Evolutionary conservation across 805 yeast genomes (phyloP), one percentile per base, ranked within the genome.

Genomic region (Sugiyamaella valdiviana): DNA sequence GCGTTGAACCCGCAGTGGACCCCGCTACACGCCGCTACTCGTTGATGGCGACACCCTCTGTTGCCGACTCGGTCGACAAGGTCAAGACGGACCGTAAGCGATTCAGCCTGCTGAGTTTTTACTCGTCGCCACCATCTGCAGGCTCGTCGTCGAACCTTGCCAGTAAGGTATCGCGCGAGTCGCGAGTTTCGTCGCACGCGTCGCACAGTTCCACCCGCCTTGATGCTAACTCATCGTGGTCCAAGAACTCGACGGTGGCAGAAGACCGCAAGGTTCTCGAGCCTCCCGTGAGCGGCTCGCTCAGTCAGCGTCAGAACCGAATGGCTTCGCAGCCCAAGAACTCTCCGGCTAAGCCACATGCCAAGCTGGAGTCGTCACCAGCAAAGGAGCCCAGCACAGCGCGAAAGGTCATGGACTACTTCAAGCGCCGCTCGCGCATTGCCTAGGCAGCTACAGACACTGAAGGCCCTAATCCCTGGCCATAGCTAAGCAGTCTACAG

Each of bases 361-460:
- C n/a, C 10, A 15, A 5, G 17, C 20, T 37, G 6, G 40, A 17
- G 26, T 6, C 39, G 16, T 20, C 23, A 10, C n/a, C n/a, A 3
- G 32, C 9, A 5, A 44, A 44, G 36, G 55, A 59, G 46, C 57
- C 57, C 21, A 51, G 60, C 9, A 58, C 66, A 9, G 62, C 66
- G n/a, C 54, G 63, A 16, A 58, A 56, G 55, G 66, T 67, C 14
- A 61, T 66, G 35, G 68, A 65, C 41, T 64, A 63, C 49, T 62
- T 66, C 60, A 63, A 63, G 54, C 57, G 71, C 22, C 57, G 69
- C n/a, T 64, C 68, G 6, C 52, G 66, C 44, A 55, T 64, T 41
- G 58, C 53, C 29, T 54, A 50, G 43, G 21, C 29, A 9, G 16
- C 23, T 20, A 6, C 32, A 26, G 32, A 26, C 32, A 26, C 32